Evolutionary conservation across 2,329 filamentous ascomycete genomes (phyloP), one percentile per base, ranked within the genome.

Genomic region (Microcyclospora pomicola): DNA sequence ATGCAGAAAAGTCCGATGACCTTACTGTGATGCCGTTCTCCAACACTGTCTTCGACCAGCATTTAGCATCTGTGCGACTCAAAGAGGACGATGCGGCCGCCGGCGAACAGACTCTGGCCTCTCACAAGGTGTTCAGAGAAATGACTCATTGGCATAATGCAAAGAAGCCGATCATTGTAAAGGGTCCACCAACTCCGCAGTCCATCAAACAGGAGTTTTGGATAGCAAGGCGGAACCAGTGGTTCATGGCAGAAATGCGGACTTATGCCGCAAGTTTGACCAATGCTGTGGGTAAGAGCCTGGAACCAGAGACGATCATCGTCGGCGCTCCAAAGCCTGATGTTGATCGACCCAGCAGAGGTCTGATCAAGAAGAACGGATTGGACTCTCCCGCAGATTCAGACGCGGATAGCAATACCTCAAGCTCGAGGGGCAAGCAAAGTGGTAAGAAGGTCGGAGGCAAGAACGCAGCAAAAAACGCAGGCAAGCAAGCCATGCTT

Each of bases 231-330:
- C 62, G 61, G 37, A 75, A 79, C 33, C 79, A 85, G 48, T 66
- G 64, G 36, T 76, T 74, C 50, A 80, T 82, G 71, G 68, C 71
- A 1, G 76, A 82, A 41, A 80, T 80, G 58, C 67, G 69, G 19
- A 64, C 68, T 1, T 86, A 85, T 52, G 77, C 81, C 2, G 77
- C 75, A 10, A 82, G 77, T 55, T 63, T 85, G 34, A 81, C 77
- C 0, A 78, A 76, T 40, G 65, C 73, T 0, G 63, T 68, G 2
- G 78, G 77, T 2, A 80, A 75, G 45, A 63, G 62, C 2, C 65
- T 83, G 5, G 66, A 79, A 15, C 77, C 77, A 0, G 77, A 83
- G 52, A 72, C 65, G 3, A 71, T 84, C 35, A 69, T 78, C 1
- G 66, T 72, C 14, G 52, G 51, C 16, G 48, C 47, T 5, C 36